These are phyloP conservation scores for Globisporangium takayamanum DNA, from an alignment of 352 stramenopile genomes.

Conservation along the genomic window DNA sequence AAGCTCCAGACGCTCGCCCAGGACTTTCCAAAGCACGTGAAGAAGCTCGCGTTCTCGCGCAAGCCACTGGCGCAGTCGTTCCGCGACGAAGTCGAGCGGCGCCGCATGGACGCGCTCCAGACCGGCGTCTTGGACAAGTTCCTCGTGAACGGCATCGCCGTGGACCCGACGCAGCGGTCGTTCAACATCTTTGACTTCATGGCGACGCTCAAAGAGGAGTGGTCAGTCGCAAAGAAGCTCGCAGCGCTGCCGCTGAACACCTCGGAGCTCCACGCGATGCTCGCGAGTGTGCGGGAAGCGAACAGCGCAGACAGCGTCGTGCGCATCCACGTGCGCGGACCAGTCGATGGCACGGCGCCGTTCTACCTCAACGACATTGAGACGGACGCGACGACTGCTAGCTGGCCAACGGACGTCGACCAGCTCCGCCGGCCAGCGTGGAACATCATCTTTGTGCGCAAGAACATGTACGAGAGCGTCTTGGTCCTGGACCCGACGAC, in stretches of 20 bases:
- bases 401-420: constrained; percentile 45
- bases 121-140: constrained; percentile 58
- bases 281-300: constrained; percentile 46
- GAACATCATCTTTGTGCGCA: constrained; percentile 81
- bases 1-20: constrained; percentile 77
- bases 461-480: constrained; percentile 86
- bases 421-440: constrained; percentile 47
- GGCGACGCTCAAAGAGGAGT: constrained; percentile 68
- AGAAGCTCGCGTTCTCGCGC: constrained; percentile 61
- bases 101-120: constrained; percentile 23
- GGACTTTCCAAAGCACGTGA: constrained; percentile 86
- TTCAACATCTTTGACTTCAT: constrained; percentile 93
- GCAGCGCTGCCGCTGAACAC: constrained; percentile 35
- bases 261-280: constrained; percentile 49
- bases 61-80: constrained; percentile 49
- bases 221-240: constrained; percentile 67
- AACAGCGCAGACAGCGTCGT: constrained; percentile 37
- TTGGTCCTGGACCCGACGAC: constrained; percentile 64
- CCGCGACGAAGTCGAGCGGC: constrained; percentile 32
- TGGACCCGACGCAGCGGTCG: constrained; percentile 73
- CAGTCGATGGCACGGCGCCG: constrained; percentile 45
- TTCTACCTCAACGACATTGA: constrained; percentile 84
- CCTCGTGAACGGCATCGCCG: constrained; percentile 80
- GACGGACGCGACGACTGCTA: constrained; percentile 41
- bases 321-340: constrained; percentile 62